Evolutionary conservation across 768 basidiomycete genomes (phyloP), one percentile per base, ranked within the genome.

Genomic region (Pleurotus ostreatus): DNA sequence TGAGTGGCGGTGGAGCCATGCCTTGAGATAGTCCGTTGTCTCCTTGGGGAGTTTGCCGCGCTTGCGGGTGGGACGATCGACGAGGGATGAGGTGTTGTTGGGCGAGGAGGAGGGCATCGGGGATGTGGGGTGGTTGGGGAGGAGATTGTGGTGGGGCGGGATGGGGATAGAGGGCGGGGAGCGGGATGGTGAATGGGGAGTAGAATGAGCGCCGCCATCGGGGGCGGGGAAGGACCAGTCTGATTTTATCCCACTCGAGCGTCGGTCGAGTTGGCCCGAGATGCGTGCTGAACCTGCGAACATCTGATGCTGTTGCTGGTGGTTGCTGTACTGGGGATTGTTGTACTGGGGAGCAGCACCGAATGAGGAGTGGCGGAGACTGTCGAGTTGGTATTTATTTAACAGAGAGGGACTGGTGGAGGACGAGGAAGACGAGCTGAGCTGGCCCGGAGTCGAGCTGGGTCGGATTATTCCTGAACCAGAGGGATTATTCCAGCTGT

Each of bases 1-100:
- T 2, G 88, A 88, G 66, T 94, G 91, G 60, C 88, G 83, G 65
- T 93, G 88, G 34, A 93, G 75, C 92, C 92, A 93, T 6, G 89
- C 85, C 65, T 92, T 92, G 70, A 94, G 81, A 65, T 84, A 91
- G 71, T 94, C 91, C 30, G 91, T 93, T 38, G 91, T 91, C 72
- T 91, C 89, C 75, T 93, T 93, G 44, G 91, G 91, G 8, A 94
- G 81, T 72, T 94, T 93, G 57, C 91, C 90, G 56, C 91, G 83
- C 66, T 92, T 91, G 61, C 90, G 85, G 46, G 82, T 84, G 12
- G 88, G 88, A 16, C 88, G 86, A 61, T 90, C 88, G 60, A 85
- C 84, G 56, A 88, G 83, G 23, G 81, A 76, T 7, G 85, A 83
- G 25, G 74, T 70, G 8, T 82, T 71, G 22, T 80, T 70, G 4